Percentiles rank a stretch among this genome's conserved stretches.
phyloP scores from a whole-genome alignment of 2,329 filamentous ascomycete species.

The Talaromyces sp. region DNA sequence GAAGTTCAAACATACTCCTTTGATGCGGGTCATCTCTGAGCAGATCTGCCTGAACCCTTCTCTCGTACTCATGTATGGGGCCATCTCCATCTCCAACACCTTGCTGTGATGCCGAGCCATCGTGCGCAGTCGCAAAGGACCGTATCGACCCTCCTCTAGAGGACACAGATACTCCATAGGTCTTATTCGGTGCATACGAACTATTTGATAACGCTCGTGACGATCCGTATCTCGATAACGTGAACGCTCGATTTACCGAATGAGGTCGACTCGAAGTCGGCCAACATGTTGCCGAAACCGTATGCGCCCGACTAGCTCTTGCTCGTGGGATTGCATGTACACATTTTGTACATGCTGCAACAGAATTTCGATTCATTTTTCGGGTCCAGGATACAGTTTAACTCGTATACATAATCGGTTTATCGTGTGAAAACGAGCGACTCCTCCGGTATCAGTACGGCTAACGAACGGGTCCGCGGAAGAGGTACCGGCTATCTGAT shows the following conservation, averaged over 20 bases:
- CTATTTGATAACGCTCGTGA: neutral
- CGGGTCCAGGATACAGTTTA: neutral
- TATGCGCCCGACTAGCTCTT: neutral
- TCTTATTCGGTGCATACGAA: neutral
- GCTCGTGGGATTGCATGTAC: neutral
- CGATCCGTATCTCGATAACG: neutral
- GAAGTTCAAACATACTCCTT: slow-evolving; percentile 58
- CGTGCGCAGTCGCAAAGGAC: slow-evolving; percentile 12
- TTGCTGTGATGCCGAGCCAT: neutral
- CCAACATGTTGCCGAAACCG: neutral
- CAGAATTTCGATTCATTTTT: slow-evolving; percentile 8
- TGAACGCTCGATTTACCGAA: neutral
- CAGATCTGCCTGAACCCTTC: slow-evolving; percentile 68
- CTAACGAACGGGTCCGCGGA: neutral
- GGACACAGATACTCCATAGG: neutral
- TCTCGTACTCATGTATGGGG: slow-evolving; percentile 84
- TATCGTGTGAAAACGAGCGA: neutral
- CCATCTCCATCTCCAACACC: slow-evolving; percentile 45
- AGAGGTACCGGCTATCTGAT: slow-evolving; percentile 3
- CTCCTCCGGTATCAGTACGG: neutral
- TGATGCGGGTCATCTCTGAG: slow-evolving; percentile 89
- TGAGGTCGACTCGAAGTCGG: neutral
- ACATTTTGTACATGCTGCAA: slow-evolving; percentile 6
- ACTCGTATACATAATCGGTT: neutral
- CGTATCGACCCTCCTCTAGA: neutral